phyloP scores from a whole-genome alignment of 352 stramenopile genomes.

The Halophytophthora batemanensis region DNA sequence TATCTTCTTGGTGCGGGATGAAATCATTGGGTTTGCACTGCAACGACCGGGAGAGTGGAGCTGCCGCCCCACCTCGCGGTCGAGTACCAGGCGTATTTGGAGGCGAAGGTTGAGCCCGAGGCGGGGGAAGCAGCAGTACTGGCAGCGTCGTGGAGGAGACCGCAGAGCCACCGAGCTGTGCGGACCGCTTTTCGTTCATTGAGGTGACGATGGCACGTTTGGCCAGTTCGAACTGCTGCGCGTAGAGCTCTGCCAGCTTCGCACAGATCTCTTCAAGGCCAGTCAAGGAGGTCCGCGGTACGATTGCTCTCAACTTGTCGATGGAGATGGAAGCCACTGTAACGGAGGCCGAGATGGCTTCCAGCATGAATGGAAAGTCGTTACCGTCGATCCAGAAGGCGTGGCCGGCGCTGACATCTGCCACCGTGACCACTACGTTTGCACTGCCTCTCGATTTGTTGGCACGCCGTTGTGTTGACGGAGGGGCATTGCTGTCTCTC shows the following conservation, averaged over 20 bases:
- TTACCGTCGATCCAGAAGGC: slow-evolving; percentile 51
- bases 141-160: slow-evolving; percentile 12
- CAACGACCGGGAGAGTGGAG: neutral
- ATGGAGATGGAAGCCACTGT: slow-evolving; percentile 42
- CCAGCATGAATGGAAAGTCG: slow-evolving; percentile 34
- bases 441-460: slow-evolving; percentile 10
- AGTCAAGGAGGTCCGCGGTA: slow-evolving; percentile 34
- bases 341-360: slow-evolving; percentile 42
- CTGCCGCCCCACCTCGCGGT: neutral
- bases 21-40: neutral
- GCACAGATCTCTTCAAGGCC: slow-evolving; percentile 23
- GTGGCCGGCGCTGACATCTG: slow-evolving; percentile 46
- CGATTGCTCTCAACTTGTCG: slow-evolving; percentile 43
- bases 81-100: too few species aligned
- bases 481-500: neutral
- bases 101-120: too few species aligned
- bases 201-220: slow-evolving; percentile 36
- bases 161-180: neutral
- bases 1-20: slow-evolving; percentile 1
- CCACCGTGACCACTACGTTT: slow-evolving; percentile 45
- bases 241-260: slow-evolving; percentile 24
- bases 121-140: slow-evolving; percentile 3
- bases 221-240: slow-evolving; percentile 32
- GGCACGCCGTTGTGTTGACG: slow-evolving; percentile 1
- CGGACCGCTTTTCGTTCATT: slow-evolving; percentile 48